A percentile compares a stretch with the other conserved stretches of the same genome.
phyloP scores from a whole-genome alignment of 1,284 basidiomycete genomes.

The Pseudozyma flocculosa region DNA sequence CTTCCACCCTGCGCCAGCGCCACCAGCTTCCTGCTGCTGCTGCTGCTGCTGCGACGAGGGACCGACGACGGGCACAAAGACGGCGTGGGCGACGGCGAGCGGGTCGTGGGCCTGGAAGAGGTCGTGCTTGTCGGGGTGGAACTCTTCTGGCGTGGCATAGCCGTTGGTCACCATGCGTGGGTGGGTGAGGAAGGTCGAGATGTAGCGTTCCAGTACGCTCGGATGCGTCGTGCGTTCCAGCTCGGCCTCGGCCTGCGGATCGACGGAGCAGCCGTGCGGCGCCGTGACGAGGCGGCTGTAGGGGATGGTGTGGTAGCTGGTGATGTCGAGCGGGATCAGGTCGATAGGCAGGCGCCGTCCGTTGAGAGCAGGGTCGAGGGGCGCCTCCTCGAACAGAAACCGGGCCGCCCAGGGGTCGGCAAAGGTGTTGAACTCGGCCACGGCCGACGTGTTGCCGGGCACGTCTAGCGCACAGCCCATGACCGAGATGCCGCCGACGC shows the following conservation, averaged over 20 bases:
- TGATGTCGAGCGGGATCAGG: constrained; percentile 52
- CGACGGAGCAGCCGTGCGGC: constrained; percentile 6
- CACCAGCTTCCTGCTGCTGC: background rate
- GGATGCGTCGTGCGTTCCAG: constrained; percentile 8
- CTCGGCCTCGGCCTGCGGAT: constrained; percentile 6
- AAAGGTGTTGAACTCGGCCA: constrained; percentile 79
- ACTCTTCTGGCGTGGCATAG: constrained; percentile 34
- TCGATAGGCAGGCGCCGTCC: constrained; percentile 35
- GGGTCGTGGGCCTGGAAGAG: constrained; percentile 53
- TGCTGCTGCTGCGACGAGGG: too few species aligned
- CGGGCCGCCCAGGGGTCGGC: constrained; percentile 83
- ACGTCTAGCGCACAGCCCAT: constrained; percentile 98
- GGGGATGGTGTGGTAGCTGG: constrained; percentile 42
- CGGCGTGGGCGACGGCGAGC: constrained; percentile 50
- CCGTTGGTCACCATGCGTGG: constrained; percentile 52
- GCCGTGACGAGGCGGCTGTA: constrained; percentile 39
- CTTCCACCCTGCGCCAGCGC: constrained; percentile 21
- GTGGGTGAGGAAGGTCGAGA: constrained; percentile 45
- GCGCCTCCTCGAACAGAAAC: constrained; percentile 43
- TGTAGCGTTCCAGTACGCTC: constrained; percentile 21
- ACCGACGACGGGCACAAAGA: constrained; percentile 36
- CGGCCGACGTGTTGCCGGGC: constrained; percentile 76
- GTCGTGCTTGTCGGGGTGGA: constrained; percentile 45
- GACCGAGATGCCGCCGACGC: constrained; percentile 70
- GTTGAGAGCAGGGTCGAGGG: constrained; percentile 13